Evolutionary conservation across 345 rosid genomes (phyloP).

Genomic region (Citropsis articulata): DNA sequence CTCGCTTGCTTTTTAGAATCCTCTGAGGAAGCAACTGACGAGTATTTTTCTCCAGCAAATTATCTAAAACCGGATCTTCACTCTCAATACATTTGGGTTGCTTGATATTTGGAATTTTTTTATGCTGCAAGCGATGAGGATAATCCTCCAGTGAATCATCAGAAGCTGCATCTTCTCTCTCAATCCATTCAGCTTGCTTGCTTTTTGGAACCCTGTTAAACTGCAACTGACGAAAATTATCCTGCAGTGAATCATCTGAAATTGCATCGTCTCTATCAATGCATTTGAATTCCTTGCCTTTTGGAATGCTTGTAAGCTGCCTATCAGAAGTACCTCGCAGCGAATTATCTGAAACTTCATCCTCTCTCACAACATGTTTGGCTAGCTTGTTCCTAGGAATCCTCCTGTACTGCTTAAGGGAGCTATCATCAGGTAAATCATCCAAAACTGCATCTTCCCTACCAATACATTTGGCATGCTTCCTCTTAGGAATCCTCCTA

Average conservation of each 20-base stretch:
- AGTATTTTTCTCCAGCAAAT: slow-evolving; percentile 21
- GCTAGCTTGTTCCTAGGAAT: slow-evolving; percentile 25
- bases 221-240: slow-evolving; percentile 11
- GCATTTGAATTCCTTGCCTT: slow-evolving; percentile 26
- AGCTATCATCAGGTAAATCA: slow-evolving; percentile 42
- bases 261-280: slow-evolving; percentile 28
- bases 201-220: slow-evolving; percentile 23
- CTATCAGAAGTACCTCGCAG: slow-evolving; percentile 26
- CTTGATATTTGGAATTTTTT: slow-evolving; percentile 25
- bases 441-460: slow-evolving; percentile 49
- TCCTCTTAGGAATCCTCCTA: slow-evolving; percentile 29
- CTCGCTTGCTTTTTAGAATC: slow-evolving; percentile 16
- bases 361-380: slow-evolving; percentile 33
- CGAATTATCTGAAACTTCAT: slow-evolving; percentile 54
- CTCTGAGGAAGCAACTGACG: slow-evolving; percentile 16
- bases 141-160: slow-evolving; percentile 27
- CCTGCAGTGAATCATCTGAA: slow-evolving; percentile 47
- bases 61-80: slow-evolving; percentile 30
- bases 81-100: slow-evolving; percentile 20
- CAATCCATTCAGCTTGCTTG: slow-evolving; percentile 24
- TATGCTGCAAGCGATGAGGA: slow-evolving; percentile 18
- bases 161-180: slow-evolving; percentile 18
- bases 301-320: slow-evolving; percentile 27
- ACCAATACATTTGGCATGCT: slow-evolving; percentile 29
- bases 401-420: slow-evolving; percentile 26